Conservation (phyloP, 23 red algal species). For the Gracilariopsis chorda region DNA sequence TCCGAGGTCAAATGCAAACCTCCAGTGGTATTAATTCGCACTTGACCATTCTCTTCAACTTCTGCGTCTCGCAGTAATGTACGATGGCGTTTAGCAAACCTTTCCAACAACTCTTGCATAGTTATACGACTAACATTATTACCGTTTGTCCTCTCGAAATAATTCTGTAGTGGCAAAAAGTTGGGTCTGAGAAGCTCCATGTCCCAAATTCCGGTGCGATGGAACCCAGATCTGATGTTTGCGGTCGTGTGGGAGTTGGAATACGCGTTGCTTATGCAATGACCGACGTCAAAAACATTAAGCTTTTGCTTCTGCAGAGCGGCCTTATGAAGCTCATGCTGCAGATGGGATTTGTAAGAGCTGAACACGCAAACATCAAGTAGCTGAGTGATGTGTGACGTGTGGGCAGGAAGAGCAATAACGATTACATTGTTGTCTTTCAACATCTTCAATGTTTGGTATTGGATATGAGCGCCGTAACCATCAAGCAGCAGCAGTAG, state of each 20-base stretch:
- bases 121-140: not conserved
- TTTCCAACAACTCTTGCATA: not conserved
- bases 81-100: not conserved
- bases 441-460: not conserved
- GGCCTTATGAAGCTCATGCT: not conserved
- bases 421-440: slow-evolving; percentile 9
- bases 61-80: not conserved
- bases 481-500: not conserved
- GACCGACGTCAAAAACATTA: not conserved
- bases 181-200: not conserved
- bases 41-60: not conserved
- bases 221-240: no score
- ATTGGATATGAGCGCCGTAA: no score
- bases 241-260: not conserved
- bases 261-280: not conserved
- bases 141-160: not conserved
- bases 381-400: slow-evolving; percentile 1
- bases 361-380: not conserved
- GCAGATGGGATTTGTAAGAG: not conserved
- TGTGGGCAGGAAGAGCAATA: not conserved
- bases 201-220: slow-evolving; percentile 14
- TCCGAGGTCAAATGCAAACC: not conserved
- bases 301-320: not conserved
- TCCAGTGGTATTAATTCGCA: not conserved
- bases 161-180: not conserved